Percentiles rank a stretch among this genome's conserved stretches.
These are phyloP conservation scores for Soucietia sequanensis DNA, from an alignment of 805 yeast genomes.

Conservation along the genomic window DNA sequence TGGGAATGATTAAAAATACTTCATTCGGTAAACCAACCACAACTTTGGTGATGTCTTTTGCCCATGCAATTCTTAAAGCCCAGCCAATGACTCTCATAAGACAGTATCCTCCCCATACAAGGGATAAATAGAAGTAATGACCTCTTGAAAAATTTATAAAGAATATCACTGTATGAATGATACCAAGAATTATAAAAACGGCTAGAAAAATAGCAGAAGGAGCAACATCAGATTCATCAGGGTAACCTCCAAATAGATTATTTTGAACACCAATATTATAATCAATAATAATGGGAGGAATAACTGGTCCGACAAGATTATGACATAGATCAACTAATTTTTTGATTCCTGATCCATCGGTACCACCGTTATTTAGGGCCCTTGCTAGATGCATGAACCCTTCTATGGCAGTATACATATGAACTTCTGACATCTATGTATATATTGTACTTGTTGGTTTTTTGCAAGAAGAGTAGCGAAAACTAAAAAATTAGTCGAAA, in stretches of 20 bases:
- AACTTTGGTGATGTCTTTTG: conserved; percentile 43
- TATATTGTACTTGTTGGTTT: too few relatives aligned
- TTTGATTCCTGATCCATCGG: conserved; percentile 26
- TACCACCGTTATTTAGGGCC: conserved; percentile 21
- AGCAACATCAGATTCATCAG: conserved; percentile 49
- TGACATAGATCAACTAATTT: conserved; percentile 21
- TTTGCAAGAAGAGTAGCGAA: too few relatives aligned
- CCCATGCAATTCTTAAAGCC: conserved; percentile 58
- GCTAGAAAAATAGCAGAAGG: conserved; percentile 59
- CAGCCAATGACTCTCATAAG: conserved; percentile 56
- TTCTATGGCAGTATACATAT: conserved; percentile 18
- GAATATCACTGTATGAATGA: conserved; percentile 50
- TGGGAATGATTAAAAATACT: conserved; percentile 55
- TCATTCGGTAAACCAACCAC: conserved; percentile 55
- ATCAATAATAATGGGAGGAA: conserved; percentile 40
- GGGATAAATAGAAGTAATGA: conserved; percentile 55
- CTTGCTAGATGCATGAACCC: conserved; percentile 23
- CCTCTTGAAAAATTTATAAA: conserved; percentile 50
- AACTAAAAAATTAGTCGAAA: too few relatives aligned
- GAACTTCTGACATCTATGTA: too few relatives aligned
- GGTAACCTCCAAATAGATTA: conserved; percentile 65
- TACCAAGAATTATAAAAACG: conserved; percentile 44
- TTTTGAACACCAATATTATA: conserved; percentile 42
- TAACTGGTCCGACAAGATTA: conserved; percentile 26
- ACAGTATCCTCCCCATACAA: conserved; percentile 53